Evolutionary conservation across 495 filamentous ascomycete species (phyloP), one percentile per base, ranked within the genome.

Genomic region (Talaromyces adpressus): DNA sequence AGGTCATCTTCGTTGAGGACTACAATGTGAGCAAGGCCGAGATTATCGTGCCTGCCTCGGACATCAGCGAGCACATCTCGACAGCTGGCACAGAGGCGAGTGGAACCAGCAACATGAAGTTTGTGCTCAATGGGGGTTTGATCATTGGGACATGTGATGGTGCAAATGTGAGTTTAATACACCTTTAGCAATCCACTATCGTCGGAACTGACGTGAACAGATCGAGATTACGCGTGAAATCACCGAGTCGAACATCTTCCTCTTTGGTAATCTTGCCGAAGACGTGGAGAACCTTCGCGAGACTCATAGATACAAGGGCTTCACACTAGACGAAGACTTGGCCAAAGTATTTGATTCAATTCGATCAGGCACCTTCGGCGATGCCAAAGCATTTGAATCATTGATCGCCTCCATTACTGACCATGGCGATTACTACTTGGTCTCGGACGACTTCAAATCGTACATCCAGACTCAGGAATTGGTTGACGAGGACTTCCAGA

Each of bases 21-120:
- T 98, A 98, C 84, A 98, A 98, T 66, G 94, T 98, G 68, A 96
- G 91, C 84, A 98, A 98, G 80, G 95, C 94, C 16, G 94, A 98
- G 77, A 91, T 98, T 65, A 97, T 98, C 67, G 85, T 86, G 59
- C 94, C 94, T 6, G 94, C 94, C 11, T 96, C 91, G 16, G 94
- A 98, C 71, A 87, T 98, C 70, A 96, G 91, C 75, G 94, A 98
- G 80, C 94, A 98, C 72, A 98, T 98, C 74, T 98, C 94, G 2
- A 98, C 94, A 34, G 94, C 94, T 18, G 94, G 94, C 29, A 98
- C 94, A 2, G 94, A 98, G 61, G 85, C 81, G 12, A 84, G 77
- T 62, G 81, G 81, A 18, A 88, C 82, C 0, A 85, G 83, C 62
- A 98, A 98, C 84, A 98, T 98, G 94, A 98, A 98, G 73, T 98